phyloP scores from a whole-genome alignment of 2,329 filamentous ascomycete species.

The Elsinoe necatrix region DNA sequence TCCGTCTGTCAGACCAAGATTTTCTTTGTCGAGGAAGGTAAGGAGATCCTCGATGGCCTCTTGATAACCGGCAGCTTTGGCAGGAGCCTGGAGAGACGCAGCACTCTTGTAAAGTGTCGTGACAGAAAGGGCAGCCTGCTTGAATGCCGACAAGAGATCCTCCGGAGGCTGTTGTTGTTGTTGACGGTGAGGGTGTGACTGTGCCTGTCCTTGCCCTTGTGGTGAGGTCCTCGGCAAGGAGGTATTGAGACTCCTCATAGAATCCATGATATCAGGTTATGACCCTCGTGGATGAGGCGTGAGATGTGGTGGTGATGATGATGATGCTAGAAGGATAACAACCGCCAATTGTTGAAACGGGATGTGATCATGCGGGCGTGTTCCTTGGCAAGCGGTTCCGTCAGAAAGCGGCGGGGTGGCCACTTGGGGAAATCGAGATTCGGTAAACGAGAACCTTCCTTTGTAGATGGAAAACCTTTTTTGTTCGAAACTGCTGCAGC shows the following conservation, averaged over 20 bases:
- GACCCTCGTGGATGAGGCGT: neutral
- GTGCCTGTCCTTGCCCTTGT: constrained; percentile 25
- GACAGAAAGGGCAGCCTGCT: constrained; percentile 82
- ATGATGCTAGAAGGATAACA: constrained; percentile 6
- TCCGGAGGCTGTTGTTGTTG: constrained; percentile 28
- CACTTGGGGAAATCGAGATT: neutral
- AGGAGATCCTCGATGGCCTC: constrained; percentile 87
- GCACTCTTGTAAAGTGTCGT: constrained; percentile 96
- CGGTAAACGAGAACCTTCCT: constrained; percentile 4
- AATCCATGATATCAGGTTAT: constrained; percentile 44
- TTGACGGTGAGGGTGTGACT: constrained; percentile 22
- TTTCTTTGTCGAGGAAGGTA: constrained; percentile 73
- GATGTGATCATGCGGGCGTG: constrained; percentile 12
- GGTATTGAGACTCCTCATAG: constrained; percentile 55
- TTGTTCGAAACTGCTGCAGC: neutral
- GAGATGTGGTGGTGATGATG: neutral
- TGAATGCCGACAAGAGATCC: constrained; percentile 76
- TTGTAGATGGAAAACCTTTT: neutral
- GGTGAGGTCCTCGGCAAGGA: constrained; percentile 49
- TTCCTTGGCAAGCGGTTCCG: constrained; percentile 11
- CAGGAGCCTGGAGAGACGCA: constrained; percentile 64
- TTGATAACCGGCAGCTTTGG: constrained; percentile 77
- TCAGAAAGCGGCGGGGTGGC: neutral
- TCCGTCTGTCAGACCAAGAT: constrained; percentile 68
- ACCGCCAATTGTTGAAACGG: constrained; percentile 3